Evolutionary conservation across 371 early-diverging fungal genomes (phyloP).

Genomic region (Batkoa obscura): DNA sequence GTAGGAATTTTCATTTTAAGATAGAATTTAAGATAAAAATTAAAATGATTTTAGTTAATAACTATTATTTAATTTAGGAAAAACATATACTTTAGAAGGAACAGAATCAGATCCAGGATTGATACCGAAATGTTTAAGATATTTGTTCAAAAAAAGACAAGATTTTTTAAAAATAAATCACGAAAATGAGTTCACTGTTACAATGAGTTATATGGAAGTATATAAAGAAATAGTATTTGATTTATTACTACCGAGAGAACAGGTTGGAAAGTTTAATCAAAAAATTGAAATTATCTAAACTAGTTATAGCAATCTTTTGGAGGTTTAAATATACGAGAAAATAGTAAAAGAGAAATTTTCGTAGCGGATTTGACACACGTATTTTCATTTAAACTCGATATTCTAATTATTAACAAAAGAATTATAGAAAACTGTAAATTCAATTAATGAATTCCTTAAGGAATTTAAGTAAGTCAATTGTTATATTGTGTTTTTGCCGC

Average conservation of each 20-base stretch:
- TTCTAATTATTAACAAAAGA: not conserved
- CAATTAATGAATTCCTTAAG: constrained; percentile 24
- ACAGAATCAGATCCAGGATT: constrained; percentile 26
- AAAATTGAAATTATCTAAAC: constrained; percentile 2
- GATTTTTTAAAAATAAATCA: not conserved
- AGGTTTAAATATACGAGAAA: constrained; percentile 27
- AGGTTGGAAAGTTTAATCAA: constrained; percentile 9
- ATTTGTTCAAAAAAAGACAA: constrained; percentile 11
- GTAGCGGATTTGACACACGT: constrained; percentile 31
- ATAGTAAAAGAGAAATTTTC: constrained; percentile 22
- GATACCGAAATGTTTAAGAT: constrained; percentile 25
- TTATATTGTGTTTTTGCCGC: not conserved
- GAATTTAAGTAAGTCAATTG: constrained; percentile 16
- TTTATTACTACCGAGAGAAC: constrained; percentile 21
- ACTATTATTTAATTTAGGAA: constrained; percentile 6
- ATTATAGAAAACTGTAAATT: constrained; percentile 14
- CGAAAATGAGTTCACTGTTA: constrained; percentile 10
- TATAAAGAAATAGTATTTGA: constrained; percentile 41
- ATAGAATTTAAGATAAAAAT: no score
- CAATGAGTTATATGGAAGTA: constrained; percentile 38
- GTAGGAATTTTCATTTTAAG: not conserved
- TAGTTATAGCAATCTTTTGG: constrained; percentile 2
- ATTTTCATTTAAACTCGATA: not conserved
- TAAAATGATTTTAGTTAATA: no score
- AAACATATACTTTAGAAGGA: constrained; percentile 50